A percentile compares a stretch with the other conserved stretches of the same genome.
These are phyloP conservation scores for Diaporthe nobilis DNA, from an alignment of 2,329 filamentous ascomycete species.

Conservation along the genomic window DNA sequence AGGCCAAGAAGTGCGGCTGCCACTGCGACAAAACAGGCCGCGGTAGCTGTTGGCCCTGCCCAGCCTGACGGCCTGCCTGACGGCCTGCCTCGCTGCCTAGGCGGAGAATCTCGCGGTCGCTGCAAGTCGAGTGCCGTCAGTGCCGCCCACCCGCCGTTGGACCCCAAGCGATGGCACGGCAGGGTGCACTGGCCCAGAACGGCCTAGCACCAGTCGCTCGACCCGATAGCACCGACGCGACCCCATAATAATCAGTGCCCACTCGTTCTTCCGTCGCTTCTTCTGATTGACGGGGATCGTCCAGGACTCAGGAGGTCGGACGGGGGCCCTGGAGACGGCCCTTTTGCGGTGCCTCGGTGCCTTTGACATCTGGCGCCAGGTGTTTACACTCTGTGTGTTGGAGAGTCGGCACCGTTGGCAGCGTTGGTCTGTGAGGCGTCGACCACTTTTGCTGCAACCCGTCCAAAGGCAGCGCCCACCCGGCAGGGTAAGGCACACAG, in stretches of 20 bases:
- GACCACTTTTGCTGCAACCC: slow-evolving; percentile 15
- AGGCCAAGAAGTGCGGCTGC: slow-evolving; percentile 24
- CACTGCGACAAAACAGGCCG: not conserved
- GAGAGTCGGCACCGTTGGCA: slow-evolving; percentile 2
- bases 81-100: not conserved
- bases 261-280: slow-evolving; percentile 25
- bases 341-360: slow-evolving; percentile 36
- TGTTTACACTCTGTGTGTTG: not conserved
- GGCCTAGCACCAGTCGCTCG: slow-evolving; percentile 31
- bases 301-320: slow-evolving; percentile 24
- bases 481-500: slow-evolving; percentile 15
- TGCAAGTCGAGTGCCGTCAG: slow-evolving; percentile 32
- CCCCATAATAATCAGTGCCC: slow-evolving; percentile 22
- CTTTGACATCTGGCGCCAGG: not conserved
- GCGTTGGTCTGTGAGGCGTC: slow-evolving; percentile 16
- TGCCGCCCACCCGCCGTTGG: slow-evolving; percentile 20
- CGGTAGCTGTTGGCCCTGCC: slow-evolving; percentile 4
- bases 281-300: slow-evolving; percentile 37
- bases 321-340: slow-evolving; percentile 35
- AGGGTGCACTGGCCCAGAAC: slow-evolving; percentile 15
- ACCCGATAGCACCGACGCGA: slow-evolving; percentile 37
- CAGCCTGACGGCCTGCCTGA: not conserved
- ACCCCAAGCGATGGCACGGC: slow-evolving; percentile 31
- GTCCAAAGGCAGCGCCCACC: not conserved
- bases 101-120: slow-evolving; percentile 28